Evolutionary conservation across 1,284 basidiomycete genomes (phyloP).

Genomic region (Agaricales sp.): DNA sequence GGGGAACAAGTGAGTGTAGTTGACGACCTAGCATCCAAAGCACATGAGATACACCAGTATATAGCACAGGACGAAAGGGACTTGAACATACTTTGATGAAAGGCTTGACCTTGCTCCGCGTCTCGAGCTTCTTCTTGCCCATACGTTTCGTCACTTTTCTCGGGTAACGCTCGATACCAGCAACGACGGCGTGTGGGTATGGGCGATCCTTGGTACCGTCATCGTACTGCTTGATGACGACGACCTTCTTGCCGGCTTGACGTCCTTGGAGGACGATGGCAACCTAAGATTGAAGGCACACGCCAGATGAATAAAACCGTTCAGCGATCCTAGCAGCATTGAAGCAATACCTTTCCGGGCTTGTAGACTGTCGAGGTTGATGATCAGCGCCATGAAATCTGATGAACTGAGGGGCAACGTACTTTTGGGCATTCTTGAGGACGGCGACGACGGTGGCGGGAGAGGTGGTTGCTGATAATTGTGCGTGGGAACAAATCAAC

Average conservation of each 20-base stretch:
- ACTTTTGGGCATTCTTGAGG: constrained; percentile 25
- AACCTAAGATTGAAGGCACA: constrained; percentile 37
- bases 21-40: constrained; percentile 51
- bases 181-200: constrained; percentile 94
- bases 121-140: constrained; percentile 89
- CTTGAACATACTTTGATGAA: constrained; percentile 83
- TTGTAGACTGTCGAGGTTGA: constrained; percentile 67
- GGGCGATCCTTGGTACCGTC: constrained; percentile 85
- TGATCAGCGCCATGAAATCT: constrained; percentile 19
- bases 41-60: background rate
- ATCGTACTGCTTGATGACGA: constrained; percentile 82
- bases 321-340: background rate
- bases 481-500: constrained; percentile 1
- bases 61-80: background rate
- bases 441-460: constrained; percentile 15
- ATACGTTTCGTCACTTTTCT: constrained; percentile 93
- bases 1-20: constrained; percentile 97
- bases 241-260: constrained; percentile 91
- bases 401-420: constrained; percentile 2
- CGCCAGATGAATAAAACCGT: constrained; percentile 7
- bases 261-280: constrained; percentile 95
- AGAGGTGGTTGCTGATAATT: constrained; percentile 9
- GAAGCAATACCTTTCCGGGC: constrained; percentile 80
- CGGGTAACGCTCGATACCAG: constrained; percentile 93
- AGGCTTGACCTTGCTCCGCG: constrained; percentile 92